Percentiles rank a stretch among this genome's conserved stretches.
Evolutionary conservation across 805 yeast genomes (phyloP).

Genomic region (Zygosaccharomyces bailii): DNA sequence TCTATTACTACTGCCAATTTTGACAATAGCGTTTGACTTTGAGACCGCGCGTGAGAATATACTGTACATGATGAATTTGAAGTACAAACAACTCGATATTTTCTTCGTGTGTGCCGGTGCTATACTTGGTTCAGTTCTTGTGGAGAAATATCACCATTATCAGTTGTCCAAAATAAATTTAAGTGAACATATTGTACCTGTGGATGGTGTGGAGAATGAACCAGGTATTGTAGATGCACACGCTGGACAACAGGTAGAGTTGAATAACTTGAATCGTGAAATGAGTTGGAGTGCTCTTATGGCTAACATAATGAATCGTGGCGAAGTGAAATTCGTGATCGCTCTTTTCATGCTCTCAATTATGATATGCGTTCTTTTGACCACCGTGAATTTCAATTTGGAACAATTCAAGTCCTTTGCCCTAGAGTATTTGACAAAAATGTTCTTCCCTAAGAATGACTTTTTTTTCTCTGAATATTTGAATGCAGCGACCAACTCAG

Average conservation of each 20-base stretch:
- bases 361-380: constrained; percentile 2
- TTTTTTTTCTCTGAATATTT: constrained; percentile 1
- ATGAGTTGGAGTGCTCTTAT: constrained; percentile 9
- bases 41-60: constrained; percentile 3
- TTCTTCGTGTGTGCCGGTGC: constrained; percentile 24
- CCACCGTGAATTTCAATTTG: constrained; percentile 10
- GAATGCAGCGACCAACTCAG: background rate
- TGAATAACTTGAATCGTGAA: constrained; percentile 6
- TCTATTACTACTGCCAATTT: constrained; percentile 12
- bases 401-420: constrained; percentile 11
- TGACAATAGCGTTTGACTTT: background rate
- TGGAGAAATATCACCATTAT: constrained; percentile 21
- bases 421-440: constrained; percentile 8
- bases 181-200: constrained; percentile 21
- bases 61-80: constrained; percentile 8
- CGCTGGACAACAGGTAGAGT: constrained; percentile 4
- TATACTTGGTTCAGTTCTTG: constrained; percentile 12
- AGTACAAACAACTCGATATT: constrained; percentile 19
- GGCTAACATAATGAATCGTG: constrained; percentile 11
- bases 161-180: constrained; percentile 18
- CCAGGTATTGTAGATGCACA: constrained; percentile 9
- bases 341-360: constrained; percentile 6
- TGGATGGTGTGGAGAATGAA: constrained; percentile 17
- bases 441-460: constrained; percentile 2
- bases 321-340: constrained; percentile 11